These are phyloP conservation scores for Oryza punctata DNA, from an alignment of 176 grass and related monocot genomes.

Conservation along the genomic window DNA sequence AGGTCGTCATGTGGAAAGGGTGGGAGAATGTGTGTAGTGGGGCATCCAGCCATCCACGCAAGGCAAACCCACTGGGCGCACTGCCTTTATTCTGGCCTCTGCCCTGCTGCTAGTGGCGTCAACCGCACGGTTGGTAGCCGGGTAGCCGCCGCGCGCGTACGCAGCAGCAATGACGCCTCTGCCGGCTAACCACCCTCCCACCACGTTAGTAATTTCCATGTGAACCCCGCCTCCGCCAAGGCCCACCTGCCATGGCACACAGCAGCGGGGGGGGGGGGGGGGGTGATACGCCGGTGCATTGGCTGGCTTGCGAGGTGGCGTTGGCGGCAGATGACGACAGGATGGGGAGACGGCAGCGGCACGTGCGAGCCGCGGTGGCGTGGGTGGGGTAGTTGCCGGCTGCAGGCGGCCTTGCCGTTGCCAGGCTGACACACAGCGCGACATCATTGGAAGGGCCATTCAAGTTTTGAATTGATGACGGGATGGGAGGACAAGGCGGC, in stretches of 20 bases:
- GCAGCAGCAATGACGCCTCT: not conserved
- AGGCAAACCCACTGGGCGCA: not conserved
- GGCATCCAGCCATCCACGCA: not conserved
- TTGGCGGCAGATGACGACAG: not conserved
- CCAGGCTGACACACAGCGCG: conserved; percentile 14
- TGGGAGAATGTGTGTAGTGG: conserved; percentile 11
- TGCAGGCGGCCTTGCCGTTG: not conserved
- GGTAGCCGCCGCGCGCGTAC: not conserved
- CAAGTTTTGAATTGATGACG: no score
- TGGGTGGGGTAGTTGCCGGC: not conserved
- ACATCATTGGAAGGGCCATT: no score
- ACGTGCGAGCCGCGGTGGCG: conserved; percentile 38
- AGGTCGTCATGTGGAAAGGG: conserved; percentile 6
- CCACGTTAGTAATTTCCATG: not conserved
- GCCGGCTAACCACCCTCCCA: not conserved
- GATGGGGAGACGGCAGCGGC: not conserved
- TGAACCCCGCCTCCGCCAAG: fast-evolving
- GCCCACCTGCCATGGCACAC: not conserved
- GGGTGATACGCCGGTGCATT: no score
- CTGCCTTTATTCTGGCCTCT: not conserved
- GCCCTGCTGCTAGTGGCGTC: not conserved
- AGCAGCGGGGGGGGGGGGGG: no score
- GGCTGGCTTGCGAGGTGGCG: not conserved
- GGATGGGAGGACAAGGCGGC: no score
- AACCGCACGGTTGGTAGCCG: conserved; percentile 8